These are phyloP conservation scores for Annulohypoxylon maeteangense DNA, from an alignment of 495 filamentous ascomycete genomes.

Conservation along the genomic window DNA sequence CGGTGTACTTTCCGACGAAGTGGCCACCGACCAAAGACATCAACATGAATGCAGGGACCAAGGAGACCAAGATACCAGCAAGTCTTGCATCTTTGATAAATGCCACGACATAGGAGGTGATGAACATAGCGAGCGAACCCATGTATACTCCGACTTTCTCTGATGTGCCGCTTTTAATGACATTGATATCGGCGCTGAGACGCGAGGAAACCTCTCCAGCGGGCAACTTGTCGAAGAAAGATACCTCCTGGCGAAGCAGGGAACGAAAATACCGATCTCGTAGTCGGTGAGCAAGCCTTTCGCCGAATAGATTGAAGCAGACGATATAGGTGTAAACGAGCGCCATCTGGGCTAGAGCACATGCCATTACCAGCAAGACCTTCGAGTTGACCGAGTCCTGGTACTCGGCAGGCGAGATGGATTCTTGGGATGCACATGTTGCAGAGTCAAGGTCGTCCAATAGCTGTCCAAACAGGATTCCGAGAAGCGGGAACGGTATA, in stretches of 20 bases:
- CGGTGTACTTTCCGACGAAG: conserved; percentile 69
- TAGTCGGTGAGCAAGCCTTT: conserved; percentile 69
- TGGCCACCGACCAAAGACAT: conserved; percentile 71
- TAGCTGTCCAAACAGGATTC: conserved; percentile 74
- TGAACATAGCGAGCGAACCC: conserved; percentile 67
- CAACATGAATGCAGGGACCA: conserved; percentile 72
- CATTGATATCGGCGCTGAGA: conserved; percentile 68
- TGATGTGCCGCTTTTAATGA: conserved; percentile 70
- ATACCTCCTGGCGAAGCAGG: conserved; percentile 68
- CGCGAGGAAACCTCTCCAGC: conserved; percentile 71
- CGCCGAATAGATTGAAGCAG: conserved; percentile 71
- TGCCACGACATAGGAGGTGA: conserved; percentile 71
- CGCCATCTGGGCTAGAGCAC: conserved; percentile 70
- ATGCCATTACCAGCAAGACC: conserved; percentile 70
- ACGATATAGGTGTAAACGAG: conserved; percentile 65
- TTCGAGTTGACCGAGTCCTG: conserved; percentile 64
- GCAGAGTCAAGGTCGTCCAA: conserved; percentile 72
- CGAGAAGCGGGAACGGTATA: conserved; percentile 74
- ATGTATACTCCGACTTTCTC: conserved; percentile 75
- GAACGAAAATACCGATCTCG: conserved; percentile 67
- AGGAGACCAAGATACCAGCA: conserved; percentile 64
- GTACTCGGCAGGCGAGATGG: conserved; percentile 41
- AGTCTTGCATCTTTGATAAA: conserved; percentile 67
- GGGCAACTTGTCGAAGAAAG: conserved; percentile 68
- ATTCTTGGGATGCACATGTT: conserved; percentile 55